Evolutionary conservation across 23 red algal genomes (phyloP).

Genomic region (Gracilaria vermiculophylla): DNA sequence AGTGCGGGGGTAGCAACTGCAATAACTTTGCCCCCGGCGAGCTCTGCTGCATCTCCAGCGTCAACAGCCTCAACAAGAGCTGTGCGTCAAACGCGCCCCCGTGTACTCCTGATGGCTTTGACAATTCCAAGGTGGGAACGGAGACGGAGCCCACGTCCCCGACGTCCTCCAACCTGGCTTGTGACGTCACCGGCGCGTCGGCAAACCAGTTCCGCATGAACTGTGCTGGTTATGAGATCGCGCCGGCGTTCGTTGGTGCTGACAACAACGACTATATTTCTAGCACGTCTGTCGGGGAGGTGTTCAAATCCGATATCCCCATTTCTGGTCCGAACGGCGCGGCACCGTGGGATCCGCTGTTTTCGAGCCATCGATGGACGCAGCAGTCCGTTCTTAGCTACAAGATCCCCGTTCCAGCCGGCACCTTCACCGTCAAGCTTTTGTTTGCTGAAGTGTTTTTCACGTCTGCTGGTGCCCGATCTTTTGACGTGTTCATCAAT

Average conservation of each 20-base stretch:
- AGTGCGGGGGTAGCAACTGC: constrained; percentile 32
- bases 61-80: constrained; percentile 1
- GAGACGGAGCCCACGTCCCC: neutral
- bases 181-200: constrained; percentile 35
- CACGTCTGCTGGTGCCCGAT: constrained; percentile 2
- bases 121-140: neutral
- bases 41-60: constrained; percentile 16
- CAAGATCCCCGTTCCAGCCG: constrained; percentile 64
- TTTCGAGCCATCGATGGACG: constrained; percentile 51
- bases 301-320: constrained; percentile 9
- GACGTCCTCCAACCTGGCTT: constrained; percentile 6
- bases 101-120: neutral
- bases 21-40: constrained; percentile 28
- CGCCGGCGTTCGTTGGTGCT: constrained; percentile 30
- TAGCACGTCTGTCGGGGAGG: neutral
- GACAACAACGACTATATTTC: constrained; percentile 56
- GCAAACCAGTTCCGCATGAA: constrained; percentile 49
- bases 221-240: constrained; percentile 18
- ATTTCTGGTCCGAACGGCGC: constrained; percentile 34
- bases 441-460: constrained; percentile 73
- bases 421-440: constrained; percentile 58
- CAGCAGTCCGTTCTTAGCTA: constrained; percentile 49
- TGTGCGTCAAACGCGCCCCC: constrained; percentile 18
- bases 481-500: constrained; percentile 72
- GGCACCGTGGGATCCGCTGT: constrained; percentile 40